Conservation (phyloP, 768 basidiomycete genomes). For the Cystobasidium onofrii region DNA sequence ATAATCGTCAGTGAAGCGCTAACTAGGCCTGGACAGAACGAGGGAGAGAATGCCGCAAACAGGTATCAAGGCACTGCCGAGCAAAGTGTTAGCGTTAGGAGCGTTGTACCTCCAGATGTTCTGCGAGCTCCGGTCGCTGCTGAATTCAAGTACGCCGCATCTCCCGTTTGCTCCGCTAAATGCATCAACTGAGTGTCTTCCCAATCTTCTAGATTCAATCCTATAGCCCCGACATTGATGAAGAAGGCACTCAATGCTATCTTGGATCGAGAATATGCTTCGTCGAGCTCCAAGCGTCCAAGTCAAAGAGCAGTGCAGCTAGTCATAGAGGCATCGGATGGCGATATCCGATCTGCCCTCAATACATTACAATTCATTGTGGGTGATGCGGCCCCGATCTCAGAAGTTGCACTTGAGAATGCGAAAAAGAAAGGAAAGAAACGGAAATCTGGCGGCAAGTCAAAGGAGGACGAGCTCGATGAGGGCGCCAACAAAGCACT, state of each 20-base stretch:
- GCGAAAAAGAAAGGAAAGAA: conserved; percentile 45
- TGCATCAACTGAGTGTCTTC: background rate
- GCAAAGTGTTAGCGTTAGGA: conserved; percentile 60
- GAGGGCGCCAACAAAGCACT: conserved; percentile 39
- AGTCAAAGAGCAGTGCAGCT: conserved; percentile 53
- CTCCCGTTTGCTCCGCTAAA: background rate
- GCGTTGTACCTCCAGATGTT: conserved; percentile 62
- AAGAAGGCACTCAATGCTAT: conserved; percentile 61
- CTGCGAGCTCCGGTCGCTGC: conserved; percentile 65
- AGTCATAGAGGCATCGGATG: conserved; percentile 70
- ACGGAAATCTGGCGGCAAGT: conserved; percentile 40
- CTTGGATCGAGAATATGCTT: conserved; percentile 33
- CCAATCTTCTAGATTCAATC: conserved; percentile 68
- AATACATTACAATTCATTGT: conserved; percentile 86
- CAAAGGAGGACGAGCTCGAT: conserved; percentile 39
- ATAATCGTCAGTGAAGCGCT: conserved; percentile 78
- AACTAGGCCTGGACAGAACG: conserved; percentile 47
- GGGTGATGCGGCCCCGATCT: conserved; percentile 44
- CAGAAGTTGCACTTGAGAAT: conserved; percentile 34
- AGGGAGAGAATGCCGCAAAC: conserved; percentile 49
- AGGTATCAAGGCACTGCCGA: conserved; percentile 49
- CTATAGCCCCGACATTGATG: conserved; percentile 79
- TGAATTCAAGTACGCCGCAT: conserved; percentile 60
- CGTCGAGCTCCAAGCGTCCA: background rate
- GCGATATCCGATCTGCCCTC: conserved; percentile 86